phyloP scores from a whole-genome alignment of 1,139 yeast species.

The Candida tropicalis region DNA sequence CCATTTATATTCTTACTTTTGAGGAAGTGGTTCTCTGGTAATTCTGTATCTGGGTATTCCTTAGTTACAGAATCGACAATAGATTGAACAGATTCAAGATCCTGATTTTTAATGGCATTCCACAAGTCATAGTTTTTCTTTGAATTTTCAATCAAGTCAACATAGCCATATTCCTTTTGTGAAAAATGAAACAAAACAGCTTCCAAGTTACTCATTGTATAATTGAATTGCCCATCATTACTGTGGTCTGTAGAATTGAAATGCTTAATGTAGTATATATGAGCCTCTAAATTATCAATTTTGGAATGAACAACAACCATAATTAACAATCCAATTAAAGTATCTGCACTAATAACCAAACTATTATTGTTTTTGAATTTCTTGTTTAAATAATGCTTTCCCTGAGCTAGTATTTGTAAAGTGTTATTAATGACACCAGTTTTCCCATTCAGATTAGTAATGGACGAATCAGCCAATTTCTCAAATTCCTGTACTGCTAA shows the following conservation, averaged over 20 bases:
- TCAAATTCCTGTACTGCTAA: slow-evolving; percentile 59
- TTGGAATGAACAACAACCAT: slow-evolving; percentile 71
- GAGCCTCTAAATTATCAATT: slow-evolving; percentile 61
- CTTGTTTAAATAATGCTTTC: slow-evolving; percentile 7
- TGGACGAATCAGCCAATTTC: slow-evolving; percentile 46
- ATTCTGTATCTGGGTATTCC: slow-evolving; percentile 21
- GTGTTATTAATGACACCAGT: slow-evolving; percentile 55
- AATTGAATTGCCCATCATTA: slow-evolving; percentile 42
- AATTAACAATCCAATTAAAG: slow-evolving; percentile 70
- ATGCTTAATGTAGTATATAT: slow-evolving; percentile 63
- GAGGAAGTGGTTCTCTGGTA: slow-evolving; percentile 45
- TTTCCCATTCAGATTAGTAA: slow-evolving; percentile 56
- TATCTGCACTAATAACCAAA: slow-evolving; percentile 73
- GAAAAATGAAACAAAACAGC: slow-evolving; percentile 73
- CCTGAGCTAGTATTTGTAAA: slow-evolving; percentile 50
- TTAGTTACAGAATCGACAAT: slow-evolving; percentile 24
- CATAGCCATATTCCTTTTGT: slow-evolving; percentile 34
- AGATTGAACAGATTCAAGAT: slow-evolving; percentile 21
- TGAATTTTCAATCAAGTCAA: slow-evolving; percentile 47
- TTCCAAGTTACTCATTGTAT: slow-evolving; percentile 72
- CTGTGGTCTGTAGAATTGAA: slow-evolving; percentile 45
- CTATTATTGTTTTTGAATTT: slow-evolving; percentile 17
- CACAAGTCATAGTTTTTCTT: slow-evolving; percentile 55
- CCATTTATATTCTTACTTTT: slow-evolving; percentile 62
- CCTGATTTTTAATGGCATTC: slow-evolving; percentile 47